These are phyloP conservation scores for Telopea speciosissima DNA, from an alignment of 177 flowering plant species.

Conservation along the genomic window DNA sequence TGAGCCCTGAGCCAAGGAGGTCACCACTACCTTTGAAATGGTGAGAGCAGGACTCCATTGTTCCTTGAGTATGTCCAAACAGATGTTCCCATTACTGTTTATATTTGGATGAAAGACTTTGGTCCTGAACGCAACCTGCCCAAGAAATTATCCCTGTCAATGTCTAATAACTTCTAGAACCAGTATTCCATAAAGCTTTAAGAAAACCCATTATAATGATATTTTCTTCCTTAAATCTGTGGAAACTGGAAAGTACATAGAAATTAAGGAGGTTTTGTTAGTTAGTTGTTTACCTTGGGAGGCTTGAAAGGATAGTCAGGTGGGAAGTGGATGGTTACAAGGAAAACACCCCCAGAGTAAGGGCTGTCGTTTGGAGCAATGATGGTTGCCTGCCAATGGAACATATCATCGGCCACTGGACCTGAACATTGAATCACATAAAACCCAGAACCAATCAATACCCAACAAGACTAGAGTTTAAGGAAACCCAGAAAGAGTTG, in stretches of 20 bases:
- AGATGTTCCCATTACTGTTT: conserved; percentile 34
- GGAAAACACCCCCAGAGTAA: conserved; percentile 41
- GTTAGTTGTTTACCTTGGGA: conserved; percentile 30
- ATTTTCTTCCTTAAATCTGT: no score
- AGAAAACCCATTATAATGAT: no score
- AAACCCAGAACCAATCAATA: neutral
- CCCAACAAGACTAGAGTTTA: neutral
- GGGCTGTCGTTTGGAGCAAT: conserved; percentile 43
- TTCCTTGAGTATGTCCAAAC: conserved; percentile 43
- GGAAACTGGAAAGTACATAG: no score
- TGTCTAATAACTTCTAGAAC: no score
- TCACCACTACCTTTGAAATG: conserved; percentile 25
- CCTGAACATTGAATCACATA: conserved; percentile 15
- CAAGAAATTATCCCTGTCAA: no score
- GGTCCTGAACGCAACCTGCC: conserved; percentile 33
- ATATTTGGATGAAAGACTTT: conserved; percentile 39
- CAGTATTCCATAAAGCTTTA: no score
- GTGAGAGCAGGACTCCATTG: conserved; percentile 51
- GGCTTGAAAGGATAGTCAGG: conserved; percentile 46
- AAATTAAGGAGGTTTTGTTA: no score
- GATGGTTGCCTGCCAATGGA: conserved; percentile 44
- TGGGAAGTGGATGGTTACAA: conserved; percentile 35
- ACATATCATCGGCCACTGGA: conserved; percentile 38
- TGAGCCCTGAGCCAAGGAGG: neutral
- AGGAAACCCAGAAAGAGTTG: no score